Conservation (phyloP, 1,139 yeast species). For the Hemisphaericaspora xylanilytica region DNA sequence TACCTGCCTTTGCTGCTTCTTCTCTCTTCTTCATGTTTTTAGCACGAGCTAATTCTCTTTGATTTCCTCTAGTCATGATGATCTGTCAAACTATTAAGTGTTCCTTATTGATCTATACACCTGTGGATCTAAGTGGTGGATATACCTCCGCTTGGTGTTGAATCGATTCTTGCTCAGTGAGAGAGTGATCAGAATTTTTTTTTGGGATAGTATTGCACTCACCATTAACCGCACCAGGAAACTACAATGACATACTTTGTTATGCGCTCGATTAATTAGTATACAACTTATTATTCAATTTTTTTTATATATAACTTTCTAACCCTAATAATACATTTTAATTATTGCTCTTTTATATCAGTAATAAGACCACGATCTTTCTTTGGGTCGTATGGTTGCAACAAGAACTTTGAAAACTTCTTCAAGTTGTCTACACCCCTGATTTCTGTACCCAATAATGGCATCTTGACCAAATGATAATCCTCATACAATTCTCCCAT, state of each 20-base stretch:
- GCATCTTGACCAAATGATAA: slow-evolving; percentile 93
- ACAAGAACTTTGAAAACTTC: slow-evolving; percentile 67
- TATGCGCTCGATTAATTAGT: too few species aligned
- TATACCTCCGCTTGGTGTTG: not conserved
- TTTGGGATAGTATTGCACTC: too few species aligned
- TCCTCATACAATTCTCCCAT: slow-evolving; percentile 93
- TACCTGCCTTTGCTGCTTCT: slow-evolving; percentile 50
- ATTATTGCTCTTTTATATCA: slow-evolving; percentile 57
- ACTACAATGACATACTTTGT: too few species aligned
- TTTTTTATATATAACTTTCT: not conserved
- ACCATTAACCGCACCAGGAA: too few species aligned
- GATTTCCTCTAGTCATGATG: slow-evolving; percentile 92
- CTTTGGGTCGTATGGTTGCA: slow-evolving; percentile 70
- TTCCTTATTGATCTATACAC: too few species aligned
- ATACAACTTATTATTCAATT: not conserved
- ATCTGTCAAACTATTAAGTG: too few species aligned
- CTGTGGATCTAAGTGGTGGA: not conserved
- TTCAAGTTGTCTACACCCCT: slow-evolving; percentile 85
- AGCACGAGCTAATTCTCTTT: slow-evolving; percentile 89
- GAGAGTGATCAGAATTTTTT: too few species aligned
- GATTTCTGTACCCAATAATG: slow-evolving; percentile 88
- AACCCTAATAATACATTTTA: not conserved
- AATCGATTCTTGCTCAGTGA: too few species aligned
- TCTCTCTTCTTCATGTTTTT: slow-evolving; percentile 80
- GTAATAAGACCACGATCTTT: slow-evolving; percentile 58